phyloP scores from a whole-genome alignment of 805 yeast genomes.

The Brettanomyces sp. region DNA sequence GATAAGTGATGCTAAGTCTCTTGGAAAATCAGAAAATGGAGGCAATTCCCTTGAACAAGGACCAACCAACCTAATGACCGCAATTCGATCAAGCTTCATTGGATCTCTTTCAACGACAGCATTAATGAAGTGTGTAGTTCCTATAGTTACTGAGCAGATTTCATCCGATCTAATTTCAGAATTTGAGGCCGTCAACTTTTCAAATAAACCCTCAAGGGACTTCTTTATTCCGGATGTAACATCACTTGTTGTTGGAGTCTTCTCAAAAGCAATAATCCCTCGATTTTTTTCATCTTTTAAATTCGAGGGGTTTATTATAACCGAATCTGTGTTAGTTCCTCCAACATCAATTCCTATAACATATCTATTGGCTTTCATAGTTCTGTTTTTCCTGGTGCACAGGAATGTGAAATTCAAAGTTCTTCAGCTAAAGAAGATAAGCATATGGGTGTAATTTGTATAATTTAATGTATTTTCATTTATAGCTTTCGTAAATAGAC shows the following conservation, averaged over 20 bases:
- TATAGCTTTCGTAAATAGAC: no score
- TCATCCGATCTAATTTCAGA: slow-evolving; percentile 14
- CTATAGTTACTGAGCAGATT: slow-evolving; percentile 36
- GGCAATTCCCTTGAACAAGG: slow-evolving; percentile 29
- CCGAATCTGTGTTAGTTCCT: slow-evolving; percentile 43
- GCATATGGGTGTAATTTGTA: no score
- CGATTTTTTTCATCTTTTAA: slow-evolving; percentile 12
- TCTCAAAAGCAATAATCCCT: slow-evolving; percentile 33
- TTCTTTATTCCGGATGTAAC: slow-evolving; percentile 34
- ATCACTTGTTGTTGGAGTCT: slow-evolving; percentile 34
- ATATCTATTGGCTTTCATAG: slow-evolving; percentile 4
- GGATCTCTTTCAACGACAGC: slow-evolving; percentile 39
- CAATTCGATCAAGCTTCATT: slow-evolving; percentile 33
- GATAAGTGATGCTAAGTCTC: slow-evolving; percentile 25
- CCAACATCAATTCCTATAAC: slow-evolving; percentile 42
- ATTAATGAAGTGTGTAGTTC: slow-evolving; percentile 44
- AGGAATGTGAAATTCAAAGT: no score
- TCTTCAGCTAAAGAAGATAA: no score
- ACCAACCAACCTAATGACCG: slow-evolving; percentile 36
- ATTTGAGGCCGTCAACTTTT: slow-evolving; percentile 21
- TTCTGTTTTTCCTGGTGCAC: no score
- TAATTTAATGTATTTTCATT: no score
- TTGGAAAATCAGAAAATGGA: slow-evolving; percentile 39
- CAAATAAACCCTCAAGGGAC: slow-evolving; percentile 20
- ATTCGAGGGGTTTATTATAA: slow-evolving; percentile 29